A percentile compares a stretch with the other conserved stretches of the same genome.
Evolutionary conservation across 805 yeast species (phyloP).

Genomic region (Monosporozyma yasuniensis): DNA sequence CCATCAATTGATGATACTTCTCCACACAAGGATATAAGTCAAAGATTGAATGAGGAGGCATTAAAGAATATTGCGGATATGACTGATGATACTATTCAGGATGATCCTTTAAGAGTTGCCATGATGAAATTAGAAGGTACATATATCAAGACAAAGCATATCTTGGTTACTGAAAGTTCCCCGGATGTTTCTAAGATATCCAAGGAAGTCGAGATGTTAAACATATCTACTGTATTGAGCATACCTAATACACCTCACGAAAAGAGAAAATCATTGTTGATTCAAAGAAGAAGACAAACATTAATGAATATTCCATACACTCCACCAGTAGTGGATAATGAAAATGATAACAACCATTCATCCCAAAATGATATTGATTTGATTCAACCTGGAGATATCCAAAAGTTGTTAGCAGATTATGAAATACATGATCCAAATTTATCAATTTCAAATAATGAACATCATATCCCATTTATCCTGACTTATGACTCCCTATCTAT

Average conservation of each 20-base stretch:
- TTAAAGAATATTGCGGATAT: conserved; percentile 60
- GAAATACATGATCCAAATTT: conserved; percentile 21
- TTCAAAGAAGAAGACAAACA: conserved; percentile 34
- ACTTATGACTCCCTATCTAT: conserved; percentile 57
- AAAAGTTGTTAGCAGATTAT: conserved; percentile 20
- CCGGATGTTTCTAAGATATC: conserved; percentile 13
- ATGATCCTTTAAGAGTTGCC: conserved; percentile 68
- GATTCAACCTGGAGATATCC: conserved; percentile 14
- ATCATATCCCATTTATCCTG: conserved; percentile 77
- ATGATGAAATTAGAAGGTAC: conserved; percentile 73
- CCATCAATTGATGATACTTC: not conserved
- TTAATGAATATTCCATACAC: conserved; percentile 28
- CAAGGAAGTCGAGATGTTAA: conserved; percentile 14
- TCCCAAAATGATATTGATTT: not conserved
- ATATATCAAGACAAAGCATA: conserved; percentile 15
- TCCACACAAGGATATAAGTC: not conserved
- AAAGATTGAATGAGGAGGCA: conserved; percentile 4
- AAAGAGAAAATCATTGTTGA: conserved; percentile 27
- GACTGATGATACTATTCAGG: conserved; percentile 63
- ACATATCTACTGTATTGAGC: conserved; percentile 8
- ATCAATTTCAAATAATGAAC: conserved; percentile 28
- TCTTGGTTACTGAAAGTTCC: conserved; percentile 7
- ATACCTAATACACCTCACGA: conserved; percentile 12
- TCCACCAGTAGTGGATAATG: conserved; percentile 19
- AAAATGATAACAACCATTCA: conserved; percentile 1